Percentiles rank a stretch among this genome's conserved stretches.
Conservation (phyloP, 1,139 yeast genomes). For the Chernovozyma sophiae-reginae region DNA sequence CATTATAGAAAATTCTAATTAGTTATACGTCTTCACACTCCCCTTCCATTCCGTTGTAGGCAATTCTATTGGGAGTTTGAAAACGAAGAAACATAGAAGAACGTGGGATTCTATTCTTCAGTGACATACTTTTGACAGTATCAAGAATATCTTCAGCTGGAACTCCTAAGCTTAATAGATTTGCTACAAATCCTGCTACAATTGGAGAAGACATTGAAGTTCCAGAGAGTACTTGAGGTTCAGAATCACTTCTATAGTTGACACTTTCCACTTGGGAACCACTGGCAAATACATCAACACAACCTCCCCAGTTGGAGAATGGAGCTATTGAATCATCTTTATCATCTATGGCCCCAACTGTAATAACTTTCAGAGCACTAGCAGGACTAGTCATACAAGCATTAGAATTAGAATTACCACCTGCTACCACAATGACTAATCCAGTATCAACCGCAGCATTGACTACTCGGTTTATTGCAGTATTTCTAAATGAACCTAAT, state of each 20-base stretch:
- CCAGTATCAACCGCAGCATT: constrained; percentile 70
- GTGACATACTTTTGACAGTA: constrained; percentile 33
- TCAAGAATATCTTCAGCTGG: constrained; percentile 34
- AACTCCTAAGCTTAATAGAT: constrained; percentile 57
- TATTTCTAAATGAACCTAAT: constrained; percentile 66
- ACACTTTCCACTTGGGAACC: constrained; percentile 65
- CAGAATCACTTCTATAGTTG: constrained; percentile 17
- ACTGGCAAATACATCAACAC: constrained; percentile 81
- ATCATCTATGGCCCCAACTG: constrained; percentile 87
- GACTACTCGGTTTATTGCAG: constrained; percentile 67
- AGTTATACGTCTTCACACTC: constrained; percentile 4
- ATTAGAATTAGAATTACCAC: constrained; percentile 75
- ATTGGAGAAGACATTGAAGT: constrained; percentile 88
- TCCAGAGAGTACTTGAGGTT: constrained; percentile 57
- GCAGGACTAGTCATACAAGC: constrained; percentile 85
- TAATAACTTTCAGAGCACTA: constrained; percentile 63
- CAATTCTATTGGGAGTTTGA: constrained; percentile 38
- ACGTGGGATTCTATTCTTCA: constrained; percentile 33
- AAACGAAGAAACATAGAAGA: constrained; percentile 23
- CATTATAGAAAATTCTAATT: no score
- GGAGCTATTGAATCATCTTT: constrained; percentile 60
- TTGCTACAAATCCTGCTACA: constrained; percentile 70
- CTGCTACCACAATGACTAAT: constrained; percentile 78
- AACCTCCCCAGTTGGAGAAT: constrained; percentile 84
- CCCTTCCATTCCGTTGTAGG: constrained; percentile 25